phyloP scores from a whole-genome alignment of 2,329 filamentous ascomycete genomes.

The Neoscytalidium dimidiatum region DNA sequence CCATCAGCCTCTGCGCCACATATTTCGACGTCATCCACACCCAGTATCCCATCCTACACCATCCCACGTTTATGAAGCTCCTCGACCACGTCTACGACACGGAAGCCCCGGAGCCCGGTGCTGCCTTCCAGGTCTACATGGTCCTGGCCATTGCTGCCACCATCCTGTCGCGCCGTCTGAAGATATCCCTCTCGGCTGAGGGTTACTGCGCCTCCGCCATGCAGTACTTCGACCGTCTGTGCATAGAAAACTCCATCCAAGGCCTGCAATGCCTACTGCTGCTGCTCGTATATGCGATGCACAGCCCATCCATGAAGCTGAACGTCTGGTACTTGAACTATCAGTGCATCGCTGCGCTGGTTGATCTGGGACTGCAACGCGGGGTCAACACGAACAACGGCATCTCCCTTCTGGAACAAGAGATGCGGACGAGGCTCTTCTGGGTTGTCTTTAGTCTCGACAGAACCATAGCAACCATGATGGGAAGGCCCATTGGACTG shows the following conservation, averaged over 20 bases:
- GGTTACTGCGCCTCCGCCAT: constrained; percentile 54
- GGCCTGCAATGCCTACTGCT: constrained; percentile 53
- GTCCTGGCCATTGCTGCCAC: constrained; percentile 54
- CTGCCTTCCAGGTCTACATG: constrained; percentile 55
- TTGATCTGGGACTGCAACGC: constrained; percentile 56
- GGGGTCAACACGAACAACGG: constrained; percentile 41
- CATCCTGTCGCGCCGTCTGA: constrained; percentile 47
- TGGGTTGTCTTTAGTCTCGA: constrained; percentile 58
- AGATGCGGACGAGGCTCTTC: constrained; percentile 57
- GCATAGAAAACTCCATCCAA: constrained; percentile 51
- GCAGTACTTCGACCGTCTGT: constrained; percentile 47
- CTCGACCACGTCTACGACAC: constrained; percentile 11
- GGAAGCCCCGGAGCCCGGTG: constrained; percentile 31
- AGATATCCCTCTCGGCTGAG: constrained; percentile 49
- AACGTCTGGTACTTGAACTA: constrained; percentile 60
- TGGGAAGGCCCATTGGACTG: constrained; percentile 58
- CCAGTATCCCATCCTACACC: constrained; percentile 54
- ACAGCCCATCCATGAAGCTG: constrained; percentile 51
- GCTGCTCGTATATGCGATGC: constrained; percentile 52
- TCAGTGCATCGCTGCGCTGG: constrained; percentile 53
- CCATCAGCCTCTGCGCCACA: constrained; percentile 44
- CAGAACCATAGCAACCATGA: constrained; percentile 55
- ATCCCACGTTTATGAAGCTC: constrained; percentile 47
- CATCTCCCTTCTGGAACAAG: constrained; percentile 52
- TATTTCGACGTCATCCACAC: constrained; percentile 54